phyloP scores from a whole-genome alignment of 768 basidiomycete species.

The Gelatoporia subvermispora region DNA sequence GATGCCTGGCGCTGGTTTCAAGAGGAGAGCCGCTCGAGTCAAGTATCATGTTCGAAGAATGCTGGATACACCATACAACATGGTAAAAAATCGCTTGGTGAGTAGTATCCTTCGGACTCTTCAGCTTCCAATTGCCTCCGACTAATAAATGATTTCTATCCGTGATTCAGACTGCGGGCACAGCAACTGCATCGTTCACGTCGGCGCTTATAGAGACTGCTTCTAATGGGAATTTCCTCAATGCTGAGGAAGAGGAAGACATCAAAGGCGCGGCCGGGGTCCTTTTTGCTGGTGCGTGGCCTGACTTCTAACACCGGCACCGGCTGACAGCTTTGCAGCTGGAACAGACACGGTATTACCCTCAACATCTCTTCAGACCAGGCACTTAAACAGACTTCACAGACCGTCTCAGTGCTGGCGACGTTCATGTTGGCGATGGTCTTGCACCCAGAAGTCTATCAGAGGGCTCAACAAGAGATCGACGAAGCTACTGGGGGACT shows the following conservation, averaged over 20 bases:
- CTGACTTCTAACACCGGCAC: neutral
- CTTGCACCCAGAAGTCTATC: constrained; percentile 32
- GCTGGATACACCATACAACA: constrained; percentile 9
- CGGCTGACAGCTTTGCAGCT: constrained; percentile 3
- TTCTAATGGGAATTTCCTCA: neutral
- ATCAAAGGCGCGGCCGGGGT: constrained; percentile 18
- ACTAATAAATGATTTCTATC: neutral
- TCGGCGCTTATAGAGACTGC: constrained; percentile 14
- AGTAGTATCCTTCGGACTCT: neutral
- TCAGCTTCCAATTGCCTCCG: neutral
- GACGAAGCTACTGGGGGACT: constrained; percentile 34
- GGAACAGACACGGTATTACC: constrained; percentile 13
- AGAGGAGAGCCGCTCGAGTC: constrained; percentile 4
- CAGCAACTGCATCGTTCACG: constrained; percentile 14
- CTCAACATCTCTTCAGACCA: neutral
- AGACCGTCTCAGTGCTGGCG: constrained; percentile 36
- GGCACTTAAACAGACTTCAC: neutral
- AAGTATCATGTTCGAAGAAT: neutral
- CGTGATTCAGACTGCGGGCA: constrained; percentile 7
- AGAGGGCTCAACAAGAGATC: constrained; percentile 38
- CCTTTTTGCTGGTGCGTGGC: constrained; percentile 13
- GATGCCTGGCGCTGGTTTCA: constrained; percentile 16
- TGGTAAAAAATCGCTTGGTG: constrained; percentile 16
- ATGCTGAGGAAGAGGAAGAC: constrained; percentile 13
- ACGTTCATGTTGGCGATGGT: constrained; percentile 36